Evolutionary conservation across 805 yeast species (phyloP).

Genomic region (Kurtzmaniella fragi): DNA sequence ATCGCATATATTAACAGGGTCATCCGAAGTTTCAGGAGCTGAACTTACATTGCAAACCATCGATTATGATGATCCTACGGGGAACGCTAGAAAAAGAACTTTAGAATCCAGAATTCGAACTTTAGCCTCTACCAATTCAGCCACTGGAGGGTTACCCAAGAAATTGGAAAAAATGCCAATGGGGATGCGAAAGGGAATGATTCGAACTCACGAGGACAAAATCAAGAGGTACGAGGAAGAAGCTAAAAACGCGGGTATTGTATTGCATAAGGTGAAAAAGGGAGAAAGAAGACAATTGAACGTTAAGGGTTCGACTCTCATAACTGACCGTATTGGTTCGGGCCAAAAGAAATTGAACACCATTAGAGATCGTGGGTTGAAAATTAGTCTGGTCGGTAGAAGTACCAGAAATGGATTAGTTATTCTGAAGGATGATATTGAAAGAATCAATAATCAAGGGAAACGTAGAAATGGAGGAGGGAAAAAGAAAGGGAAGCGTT

Average conservation of each 20-base stretch:
- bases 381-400: slow-evolving; percentile 70
- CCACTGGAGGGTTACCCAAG: slow-evolving; percentile 38
- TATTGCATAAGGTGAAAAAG: slow-evolving; percentile 66
- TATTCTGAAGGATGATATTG: slow-evolving; percentile 64
- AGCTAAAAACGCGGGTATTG: slow-evolving; percentile 86
- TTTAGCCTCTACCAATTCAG: slow-evolving; percentile 37
- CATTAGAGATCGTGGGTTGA: slow-evolving; percentile 70
- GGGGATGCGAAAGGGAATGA: slow-evolving; percentile 81
- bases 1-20: slow-evolving; percentile 55
- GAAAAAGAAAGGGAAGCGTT: slow-evolving; percentile 3
- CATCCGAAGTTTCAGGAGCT: slow-evolving; percentile 54
- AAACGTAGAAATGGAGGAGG: slow-evolving; percentile 7
- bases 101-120: slow-evolving; percentile 52
- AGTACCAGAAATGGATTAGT: slow-evolving; percentile 76
- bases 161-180: slow-evolving; percentile 81
- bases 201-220: slow-evolving; percentile 48
- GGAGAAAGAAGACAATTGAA: slow-evolving; percentile 59
- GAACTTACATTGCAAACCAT: slow-evolving; percentile 60
- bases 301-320: slow-evolving; percentile 44
- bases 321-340: slow-evolving; percentile 49
- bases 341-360: slow-evolving; percentile 34
- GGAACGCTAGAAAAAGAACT: slow-evolving; percentile 64
- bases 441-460: slow-evolving; percentile 24
- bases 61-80: slow-evolving; percentile 58
- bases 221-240: slow-evolving; percentile 60